Base-by-base conservation (phyloP, 768 basidiomycete genomes). In the Mycena indigotica region DNA sequence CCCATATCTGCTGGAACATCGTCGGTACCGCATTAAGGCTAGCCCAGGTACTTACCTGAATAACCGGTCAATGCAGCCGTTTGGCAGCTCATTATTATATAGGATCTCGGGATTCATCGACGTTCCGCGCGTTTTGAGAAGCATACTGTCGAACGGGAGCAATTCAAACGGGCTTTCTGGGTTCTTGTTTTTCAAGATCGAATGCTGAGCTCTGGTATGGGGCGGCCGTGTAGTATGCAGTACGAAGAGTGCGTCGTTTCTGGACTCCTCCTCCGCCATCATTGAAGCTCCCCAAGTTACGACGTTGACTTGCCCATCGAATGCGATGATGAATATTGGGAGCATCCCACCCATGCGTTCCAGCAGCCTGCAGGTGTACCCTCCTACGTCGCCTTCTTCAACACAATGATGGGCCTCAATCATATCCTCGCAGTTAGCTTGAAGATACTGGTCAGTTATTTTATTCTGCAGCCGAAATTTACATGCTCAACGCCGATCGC, bases 71-170 rank as follows among this genome's bases (percentile, higher is more conserved):
- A n/a, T n/a, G n/a, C n/a, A n/a, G n/a, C n/a, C n/a, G n/a, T n/a
- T n/a, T n/a, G n/a, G n/a, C n/a, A n/a, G n/a, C n/a, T n/a, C n/a
- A n/a, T n/a, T n/a, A n/a, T n/a, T n/a, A 5, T 32, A 23, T 84
- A 91, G 67, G 91, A 94, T 60, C 81, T 89, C 40, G 85, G 91
- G 26, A 86, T 83, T 1, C 91, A 93, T 69, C 70, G 75, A 53
- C 70, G 79, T 28, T 71, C 69, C 46, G 55, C 67, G 17, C 61
- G 65, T 26, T 69, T 58, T 52, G 65, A 19, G 56, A 66, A 69
- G 16, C 77, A 77, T 2, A 77, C 73, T 4, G 71, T 75, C 6
- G 86, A 90, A 61, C 79, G 86, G 53, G 89, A 93, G 68, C 76
- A 87, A 23, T 89, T 87, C 83, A 89, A 88, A 67, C 80, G 86